A percentile compares a stretch with the other conserved stretches of the same genome.
phyloP scores from a whole-genome alignment of 805 yeast genomes.

The Lipomyces yamanashiensis region DNA sequence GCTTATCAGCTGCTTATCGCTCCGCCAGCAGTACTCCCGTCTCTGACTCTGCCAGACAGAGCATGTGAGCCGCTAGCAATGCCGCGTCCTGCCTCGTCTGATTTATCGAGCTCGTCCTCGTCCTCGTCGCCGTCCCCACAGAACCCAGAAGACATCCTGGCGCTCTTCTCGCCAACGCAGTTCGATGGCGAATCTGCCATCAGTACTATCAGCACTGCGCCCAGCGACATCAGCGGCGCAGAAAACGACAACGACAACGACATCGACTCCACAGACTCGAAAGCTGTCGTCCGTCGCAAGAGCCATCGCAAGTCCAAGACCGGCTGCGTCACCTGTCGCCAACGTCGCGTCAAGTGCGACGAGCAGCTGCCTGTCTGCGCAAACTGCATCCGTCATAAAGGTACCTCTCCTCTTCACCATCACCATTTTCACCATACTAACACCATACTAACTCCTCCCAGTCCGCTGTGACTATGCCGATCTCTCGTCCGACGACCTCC shows the following conservation, averaged over 20 bases:
- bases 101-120: not conserved
- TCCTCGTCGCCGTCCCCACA: conserved; percentile 8
- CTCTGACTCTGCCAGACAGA: not conserved
- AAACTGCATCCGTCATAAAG: conserved; percentile 42
- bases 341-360: conserved; percentile 69
- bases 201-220: not conserved
- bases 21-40: too few species aligned
- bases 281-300: conserved; percentile 21
- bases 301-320: conserved; percentile 36
- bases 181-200: not conserved
- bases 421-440: too few species aligned
- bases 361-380: conserved; percentile 64
- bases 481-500: conserved; percentile 20
- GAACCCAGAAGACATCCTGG: not conserved
- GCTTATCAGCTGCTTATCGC: too few species aligned
- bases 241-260: not conserved
- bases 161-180: conserved; percentile 8
- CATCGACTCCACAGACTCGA: not conserved
- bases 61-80: not conserved
- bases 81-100: not conserved
- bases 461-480: conserved; percentile 31
- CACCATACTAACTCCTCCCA: not conserved
- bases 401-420: not conserved
- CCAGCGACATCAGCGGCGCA: not conserved
- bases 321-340: conserved; percentile 65